Evolutionary conservation across 331 rosid species (phyloP), one percentile per base, ranked within the genome.

Genomic region (Malus hybrid): DNA sequence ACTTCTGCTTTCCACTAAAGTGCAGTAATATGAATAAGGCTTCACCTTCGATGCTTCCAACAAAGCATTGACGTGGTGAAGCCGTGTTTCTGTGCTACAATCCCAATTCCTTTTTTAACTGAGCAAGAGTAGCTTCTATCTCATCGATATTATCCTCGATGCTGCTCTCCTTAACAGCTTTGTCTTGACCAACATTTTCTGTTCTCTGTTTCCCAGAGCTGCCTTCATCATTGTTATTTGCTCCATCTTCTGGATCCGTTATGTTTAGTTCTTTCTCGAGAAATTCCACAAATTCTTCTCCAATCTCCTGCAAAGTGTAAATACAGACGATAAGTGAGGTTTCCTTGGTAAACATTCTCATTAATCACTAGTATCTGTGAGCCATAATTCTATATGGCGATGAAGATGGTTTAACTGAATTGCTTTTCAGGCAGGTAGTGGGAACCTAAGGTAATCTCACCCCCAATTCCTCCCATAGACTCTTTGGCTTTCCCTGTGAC

Each of bases 391-490:
- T 24, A 34, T 6, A 73, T 16, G 2, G 27, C 6, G 0, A 5
- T 3, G 36, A 31, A 36, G 39, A 34, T 48, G 24, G 46, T 39
- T 73, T 73, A 71, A 36, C 20, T 28, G 6, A 28, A 64, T 73
- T 48, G 46, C n/a, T 6, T 61, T 61, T 62, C 28, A 42, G 31
- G 31, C 46, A 61, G 48, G 60, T 72, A 61, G 32, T 15, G 15
- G 48, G 42, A 73, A 42, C 3, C 46, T 46, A 3, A 16, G 15
- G 24, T 19, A 18, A 31, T 63, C 93, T 80, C 73, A 92, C 99
- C 69, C 93, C 85, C 77, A 95, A 82, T 90, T 95, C 99, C 84
- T 92, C 97, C 99, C 99, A 95, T n/a, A 95, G 85, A 76, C 97
- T 92, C 83, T 89, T 95, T 8, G 99, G 99, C 69, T 88, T 88